phyloP scores from a whole-genome alignment of 176 grass and related monocot genomes.

The Calamus simplicifolius region DNA sequence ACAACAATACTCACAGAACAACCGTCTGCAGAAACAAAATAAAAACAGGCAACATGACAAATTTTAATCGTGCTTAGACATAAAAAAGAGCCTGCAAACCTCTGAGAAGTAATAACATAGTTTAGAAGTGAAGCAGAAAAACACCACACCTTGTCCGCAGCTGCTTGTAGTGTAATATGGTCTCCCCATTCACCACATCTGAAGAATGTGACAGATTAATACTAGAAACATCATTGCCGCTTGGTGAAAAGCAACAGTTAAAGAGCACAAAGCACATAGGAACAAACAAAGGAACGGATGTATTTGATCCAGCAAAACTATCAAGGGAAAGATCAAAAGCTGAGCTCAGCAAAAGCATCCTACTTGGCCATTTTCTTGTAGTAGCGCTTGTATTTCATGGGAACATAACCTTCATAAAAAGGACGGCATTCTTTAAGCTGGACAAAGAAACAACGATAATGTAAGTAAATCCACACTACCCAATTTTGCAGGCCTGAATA shows the following conservation, averaged over 20 bases:
- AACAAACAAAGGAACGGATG: too few relatives aligned
- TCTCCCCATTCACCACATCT: constrained; percentile 98
- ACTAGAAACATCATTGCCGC: too few relatives aligned
- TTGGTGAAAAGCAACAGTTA: too few relatives aligned
- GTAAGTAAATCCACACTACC: constrained; percentile 12
- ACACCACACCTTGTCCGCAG: constrained; percentile 71
- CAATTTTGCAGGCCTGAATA: background rate
- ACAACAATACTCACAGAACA: too few relatives aligned
- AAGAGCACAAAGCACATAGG: too few relatives aligned
- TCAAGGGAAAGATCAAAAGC: background rate
- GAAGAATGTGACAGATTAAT: constrained; percentile 7
- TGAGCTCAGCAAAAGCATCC: constrained; percentile 1
- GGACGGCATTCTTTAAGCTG: constrained; percentile 79
- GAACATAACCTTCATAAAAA: constrained; percentile 87
- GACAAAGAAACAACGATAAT: constrained; percentile 26
- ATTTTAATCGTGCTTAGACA: too few relatives aligned
- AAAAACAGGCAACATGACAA: too few relatives aligned
- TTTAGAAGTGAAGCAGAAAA: too few relatives aligned
- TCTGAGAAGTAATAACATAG: too few relatives aligned
- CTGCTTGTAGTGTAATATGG: constrained; percentile 90
- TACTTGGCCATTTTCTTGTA: constrained; percentile 99
- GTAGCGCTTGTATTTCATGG: constrained; percentile 96
- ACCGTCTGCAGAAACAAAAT: too few relatives aligned
- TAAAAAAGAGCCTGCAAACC: too few relatives aligned
- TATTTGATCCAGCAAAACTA: background rate